Evolutionary conservation across 225 moss, liverwort and hornwort species (phyloP).

Genomic region (Straminergon stramineum): DNA sequence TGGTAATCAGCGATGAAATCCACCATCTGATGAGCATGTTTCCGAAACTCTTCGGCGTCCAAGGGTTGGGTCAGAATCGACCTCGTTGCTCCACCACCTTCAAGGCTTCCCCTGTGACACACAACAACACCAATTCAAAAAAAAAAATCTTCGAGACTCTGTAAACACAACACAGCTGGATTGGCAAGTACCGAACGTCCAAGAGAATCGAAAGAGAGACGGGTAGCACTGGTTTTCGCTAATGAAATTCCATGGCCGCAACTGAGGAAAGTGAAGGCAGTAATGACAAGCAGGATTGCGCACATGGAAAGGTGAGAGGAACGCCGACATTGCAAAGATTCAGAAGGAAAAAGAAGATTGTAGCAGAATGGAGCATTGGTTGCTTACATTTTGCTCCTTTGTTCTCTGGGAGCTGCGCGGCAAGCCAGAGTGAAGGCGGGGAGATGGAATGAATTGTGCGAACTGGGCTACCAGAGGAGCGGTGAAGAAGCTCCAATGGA

Average conservation of each 20-base stretch:
- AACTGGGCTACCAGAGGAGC: neutral
- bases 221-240: neutral
- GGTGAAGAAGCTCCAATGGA: neutral
- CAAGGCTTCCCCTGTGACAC: conserved; percentile 19
- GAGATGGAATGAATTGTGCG: neutral
- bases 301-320: neutral
- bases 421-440: neutral
- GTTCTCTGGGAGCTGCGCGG: neutral
- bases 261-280: neutral
- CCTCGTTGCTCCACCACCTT: neutral
- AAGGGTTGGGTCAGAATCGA: conserved; percentile 31
- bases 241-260: neutral
- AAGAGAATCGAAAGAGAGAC: neutral
- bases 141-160: no score
- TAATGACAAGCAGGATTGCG: neutral
- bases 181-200: neutral
- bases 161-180: neutral
- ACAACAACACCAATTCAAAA: neutral
- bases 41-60: conserved; percentile 59
- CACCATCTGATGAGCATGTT: conserved; percentile 67
- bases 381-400: neutral
- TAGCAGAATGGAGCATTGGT: no score
- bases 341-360: no score
- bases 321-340: neutral
- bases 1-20: conserved; percentile 86